Evolutionary conservation across 805 yeast species (phyloP).

Genomic region (Saccharomycopsis fibuligera): DNA sequence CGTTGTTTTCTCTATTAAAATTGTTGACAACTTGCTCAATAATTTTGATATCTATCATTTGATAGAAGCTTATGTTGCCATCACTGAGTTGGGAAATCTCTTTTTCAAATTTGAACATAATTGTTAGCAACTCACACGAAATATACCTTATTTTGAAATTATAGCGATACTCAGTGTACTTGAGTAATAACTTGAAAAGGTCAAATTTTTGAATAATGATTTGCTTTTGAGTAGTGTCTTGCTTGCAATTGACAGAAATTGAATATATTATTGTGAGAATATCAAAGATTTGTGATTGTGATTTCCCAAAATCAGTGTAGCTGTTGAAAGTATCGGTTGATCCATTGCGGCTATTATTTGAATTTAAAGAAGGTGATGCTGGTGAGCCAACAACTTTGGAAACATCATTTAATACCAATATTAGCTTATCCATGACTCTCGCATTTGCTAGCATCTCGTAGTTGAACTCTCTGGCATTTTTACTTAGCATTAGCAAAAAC

Average conservation of each 20-base stretch:
- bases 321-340: background rate
- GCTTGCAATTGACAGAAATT: constrained; percentile 14
- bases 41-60: constrained; percentile 6
- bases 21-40: constrained; percentile 7
- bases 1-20: constrained; percentile 13
- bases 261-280: constrained; percentile 19
- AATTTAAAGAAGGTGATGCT: too few species aligned
- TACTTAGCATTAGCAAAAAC: constrained; percentile 17
- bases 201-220: constrained; percentile 7
- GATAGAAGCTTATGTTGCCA: constrained; percentile 7
- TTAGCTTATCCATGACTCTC: constrained; percentile 1
- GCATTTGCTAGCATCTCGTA: constrained; percentile 7
- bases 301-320: background rate
- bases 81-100: constrained; percentile 3
- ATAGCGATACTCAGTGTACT: constrained; percentile 11
- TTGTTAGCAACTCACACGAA: constrained; percentile 30
- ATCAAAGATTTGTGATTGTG: constrained; percentile 13
- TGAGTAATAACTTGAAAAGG: constrained; percentile 10
- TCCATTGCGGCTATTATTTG: too few species aligned
- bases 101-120: constrained; percentile 64
- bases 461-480: constrained; percentile 17
- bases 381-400: too few species aligned
- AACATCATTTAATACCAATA: background rate
- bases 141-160: constrained; percentile 18
- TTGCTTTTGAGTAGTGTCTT: constrained; percentile 13